Percentiles rank a stretch among this genome's conserved stretches.
These are phyloP conservation scores for Leucosporidium creatinivorum DNA, from an alignment of 768 basidiomycete species.

Conservation along the genomic window DNA sequence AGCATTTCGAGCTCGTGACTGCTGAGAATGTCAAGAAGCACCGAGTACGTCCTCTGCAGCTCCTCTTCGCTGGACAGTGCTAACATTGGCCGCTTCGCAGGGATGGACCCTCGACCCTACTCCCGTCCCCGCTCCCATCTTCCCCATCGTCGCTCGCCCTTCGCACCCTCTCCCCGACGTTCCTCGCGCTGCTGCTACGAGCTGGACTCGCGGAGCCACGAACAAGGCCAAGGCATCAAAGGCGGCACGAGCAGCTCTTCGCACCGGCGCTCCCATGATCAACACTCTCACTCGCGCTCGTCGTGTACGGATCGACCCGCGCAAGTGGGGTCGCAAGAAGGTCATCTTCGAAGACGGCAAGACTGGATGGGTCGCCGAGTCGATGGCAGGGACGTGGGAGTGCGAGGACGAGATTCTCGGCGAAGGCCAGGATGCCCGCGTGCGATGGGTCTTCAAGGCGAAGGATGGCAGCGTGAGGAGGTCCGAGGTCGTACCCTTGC, in stretches of 20 bases:
- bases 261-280: neutral
- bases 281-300: conserved; percentile 13
- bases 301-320: conserved; percentile 26
- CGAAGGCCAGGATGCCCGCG: conserved; percentile 1
- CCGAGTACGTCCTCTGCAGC: conserved; percentile 3
- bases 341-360: neutral
- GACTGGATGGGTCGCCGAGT: neutral
- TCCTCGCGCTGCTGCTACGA: conserved; percentile 16
- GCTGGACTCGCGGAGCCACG: conserved; percentile 22
- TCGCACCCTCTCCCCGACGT: conserved; percentile 19
- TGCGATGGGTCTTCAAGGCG: conserved; percentile 25
- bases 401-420: conserved; percentile 6
- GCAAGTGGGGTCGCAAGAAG: conserved; percentile 21
- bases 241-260: conserved; percentile 3
- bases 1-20: conserved; percentile 29
- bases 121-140: conserved; percentile 11
- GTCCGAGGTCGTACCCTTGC: conserved; percentile 13
- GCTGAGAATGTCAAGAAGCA: conserved; percentile 21
- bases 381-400: conserved; percentile 17
- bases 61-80: neutral
- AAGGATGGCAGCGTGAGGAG: conserved; percentile 14
- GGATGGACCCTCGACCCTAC: conserved; percentile 31
- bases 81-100: neutral
- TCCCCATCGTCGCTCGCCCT: conserved; percentile 27
- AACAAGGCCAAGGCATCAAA: conserved; percentile 17